Base-by-base conservation (phyloP, 2,329 filamentous ascomycete species). In the Tetracladium maxilliforme region DNA sequence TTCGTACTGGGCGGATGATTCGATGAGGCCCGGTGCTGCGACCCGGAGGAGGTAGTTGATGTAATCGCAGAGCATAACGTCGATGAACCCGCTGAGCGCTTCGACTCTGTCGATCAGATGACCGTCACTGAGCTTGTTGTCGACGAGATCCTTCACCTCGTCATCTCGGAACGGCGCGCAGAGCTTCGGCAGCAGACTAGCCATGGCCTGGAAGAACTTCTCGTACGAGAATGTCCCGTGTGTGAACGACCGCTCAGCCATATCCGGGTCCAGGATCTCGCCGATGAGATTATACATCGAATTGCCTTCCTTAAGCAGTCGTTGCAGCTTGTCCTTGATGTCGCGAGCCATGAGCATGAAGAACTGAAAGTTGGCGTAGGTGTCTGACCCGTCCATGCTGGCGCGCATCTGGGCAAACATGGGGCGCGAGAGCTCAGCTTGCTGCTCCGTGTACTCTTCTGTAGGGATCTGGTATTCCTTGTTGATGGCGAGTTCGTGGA, bases 141-240 rank as follows among this genome's bases (percentile, higher is more conserved):
- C 65, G 3, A 72, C 58, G 12, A 87, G 50, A 3, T 64, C 61
- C 43, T 78, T 75, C 30, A 83, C 75, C 42, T 83, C 72, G 4
- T 68, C 69, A 40, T 90, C 81, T n/a, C 81, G 64, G 42, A 81
- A 73, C 0, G 81, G 81, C 1, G 81, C 81, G 39, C 81, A 87
- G 10, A 90, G 65, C 43, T 80, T 80, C 6, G 80, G 80, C 24
- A 90, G 56, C 23, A 90, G 62, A 3, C 68, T 66, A 2, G 70
- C 71, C 62, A 87, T 81, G 33, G 81, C 78, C 3, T 61, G 55
- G 43, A 87, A 87, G 49, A 87, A 86, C 30, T 71, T 76, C 35
- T 79, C 73, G 35, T 86, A 86, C 0, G 80, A 86, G 44, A 87
- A 87, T 24, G 68, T 70, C 10, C 80, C 79, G 27, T 71, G 61